Evolutionary conservation across 768 basidiomycete species (phyloP).

Genomic region (Rhizopogon vulgaris): DNA sequence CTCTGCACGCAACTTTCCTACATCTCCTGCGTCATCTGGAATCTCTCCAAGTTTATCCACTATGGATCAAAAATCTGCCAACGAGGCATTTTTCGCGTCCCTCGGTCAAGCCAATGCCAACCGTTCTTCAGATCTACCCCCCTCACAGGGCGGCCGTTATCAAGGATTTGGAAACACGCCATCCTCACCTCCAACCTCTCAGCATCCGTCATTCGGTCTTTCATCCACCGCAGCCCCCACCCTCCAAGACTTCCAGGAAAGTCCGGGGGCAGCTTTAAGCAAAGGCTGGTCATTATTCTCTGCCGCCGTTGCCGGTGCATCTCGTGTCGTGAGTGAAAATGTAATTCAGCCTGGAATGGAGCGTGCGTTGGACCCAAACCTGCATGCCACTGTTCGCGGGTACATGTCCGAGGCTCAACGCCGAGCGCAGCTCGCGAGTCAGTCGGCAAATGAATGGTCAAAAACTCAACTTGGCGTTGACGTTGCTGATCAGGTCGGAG

Average conservation of each 20-base stretch:
- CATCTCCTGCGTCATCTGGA: slow-evolving; percentile 41
- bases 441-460: slow-evolving; percentile 70
- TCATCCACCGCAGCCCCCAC: slow-evolving; percentile 80
- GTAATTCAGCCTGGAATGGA: slow-evolving; percentile 90
- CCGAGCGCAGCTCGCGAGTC: slow-evolving; percentile 55
- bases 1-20: slow-evolving; percentile 46
- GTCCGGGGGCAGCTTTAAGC: slow-evolving; percentile 76
- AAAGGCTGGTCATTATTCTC: slow-evolving; percentile 98
- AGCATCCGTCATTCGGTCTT: slow-evolving; percentile 63
- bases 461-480: slow-evolving; percentile 78
- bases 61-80: slow-evolving; percentile 63
- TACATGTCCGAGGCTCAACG: slow-evolving; percentile 68
- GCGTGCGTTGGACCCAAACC: slow-evolving; percentile 70
- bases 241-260: slow-evolving; percentile 76
- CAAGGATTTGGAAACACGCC: slow-evolving; percentile 89
- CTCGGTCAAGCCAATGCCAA: slow-evolving; percentile 79
- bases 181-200: slow-evolving; percentile 42
- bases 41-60: slow-evolving; percentile 32
- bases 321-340: slow-evolving; percentile 72
- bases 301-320: slow-evolving; percentile 74
- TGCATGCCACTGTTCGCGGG: slow-evolving; percentile 68
- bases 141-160: slow-evolving; percentile 91
- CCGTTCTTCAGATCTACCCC: slow-evolving; percentile 75
- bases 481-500: slow-evolving; percentile 71
- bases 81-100: slow-evolving; percentile 81